phyloP scores from a whole-genome alignment of 2,329 filamentous ascomycete genomes.

The Domatiomyces catenatus region DNA sequence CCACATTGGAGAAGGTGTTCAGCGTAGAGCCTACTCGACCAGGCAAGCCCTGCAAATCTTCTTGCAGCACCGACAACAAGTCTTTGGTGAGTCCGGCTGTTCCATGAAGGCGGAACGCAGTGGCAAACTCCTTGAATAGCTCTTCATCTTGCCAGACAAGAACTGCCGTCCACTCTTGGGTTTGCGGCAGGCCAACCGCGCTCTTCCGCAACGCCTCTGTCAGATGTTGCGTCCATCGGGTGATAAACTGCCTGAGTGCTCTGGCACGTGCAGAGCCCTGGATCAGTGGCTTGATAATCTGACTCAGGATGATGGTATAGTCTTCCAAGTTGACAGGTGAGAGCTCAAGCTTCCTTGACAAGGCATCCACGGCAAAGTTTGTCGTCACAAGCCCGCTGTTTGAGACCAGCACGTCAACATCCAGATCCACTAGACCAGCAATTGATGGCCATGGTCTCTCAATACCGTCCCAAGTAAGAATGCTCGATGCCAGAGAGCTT shows the following conservation, averaged over 20 bases:
- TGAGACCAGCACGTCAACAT: constrained; percentile 29
- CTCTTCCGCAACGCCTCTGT: constrained; percentile 20
- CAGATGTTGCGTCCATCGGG: constrained; percentile 27
- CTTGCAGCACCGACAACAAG: constrained; percentile 5
- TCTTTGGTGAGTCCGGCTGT: constrained; percentile 5
- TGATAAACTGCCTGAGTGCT: constrained; percentile 26
- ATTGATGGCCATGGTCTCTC: constrained; percentile 25
- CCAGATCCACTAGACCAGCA: constrained; percentile 27
- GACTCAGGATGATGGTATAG: constrained; percentile 24
- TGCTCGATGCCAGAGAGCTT: constrained; percentile 27
- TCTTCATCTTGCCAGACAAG: constrained; percentile 34
- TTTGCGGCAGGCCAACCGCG: constrained; percentile 16
- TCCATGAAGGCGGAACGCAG: constrained; percentile 3
- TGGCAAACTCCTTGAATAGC: constrained; percentile 23
- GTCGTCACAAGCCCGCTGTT: constrained; percentile 28
- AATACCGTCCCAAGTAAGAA: constrained; percentile 21
- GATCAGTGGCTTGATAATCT: constrained; percentile 26
- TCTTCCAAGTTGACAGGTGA: constrained; percentile 3
- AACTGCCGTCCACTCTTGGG: constrained; percentile 12
- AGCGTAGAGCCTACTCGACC: constrained; percentile 8
- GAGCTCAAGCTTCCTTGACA: constrained; percentile 20
- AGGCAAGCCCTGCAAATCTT: constrained; percentile 6
- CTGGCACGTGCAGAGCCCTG: constrained; percentile 27
- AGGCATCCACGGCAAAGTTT: constrained; percentile 21
- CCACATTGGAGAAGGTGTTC: constrained; percentile 9